Conservation (phyloP, 2,329 filamentous ascomycete species). For the Microcera coccophila region DNA sequence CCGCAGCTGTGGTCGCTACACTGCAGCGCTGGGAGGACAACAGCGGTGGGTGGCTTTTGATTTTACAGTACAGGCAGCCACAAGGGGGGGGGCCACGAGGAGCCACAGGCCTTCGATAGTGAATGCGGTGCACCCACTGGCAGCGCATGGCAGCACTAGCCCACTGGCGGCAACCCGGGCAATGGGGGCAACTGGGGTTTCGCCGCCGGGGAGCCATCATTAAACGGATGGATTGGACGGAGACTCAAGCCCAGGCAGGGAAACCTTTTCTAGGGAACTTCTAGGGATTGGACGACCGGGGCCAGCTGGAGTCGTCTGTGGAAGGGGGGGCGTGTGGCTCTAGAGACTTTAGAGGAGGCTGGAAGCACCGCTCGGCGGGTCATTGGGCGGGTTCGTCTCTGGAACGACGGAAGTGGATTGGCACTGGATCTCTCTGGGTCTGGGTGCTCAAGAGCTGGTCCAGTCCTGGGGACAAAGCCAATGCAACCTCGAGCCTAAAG, state of each 20-base stretch:
- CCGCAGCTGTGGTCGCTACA: not conserved
- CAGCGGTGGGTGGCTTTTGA: no score
- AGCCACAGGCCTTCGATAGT: no score
- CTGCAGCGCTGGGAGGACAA: no score
- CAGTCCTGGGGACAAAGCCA: not conserved
- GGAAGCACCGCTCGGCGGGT: not conserved
- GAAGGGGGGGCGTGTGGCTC: not conserved
- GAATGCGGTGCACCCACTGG: no score
- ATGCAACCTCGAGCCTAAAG: slow-evolving; percentile 9
- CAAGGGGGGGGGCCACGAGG: no score
- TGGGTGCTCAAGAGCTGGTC: not conserved
- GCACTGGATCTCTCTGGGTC: not conserved
- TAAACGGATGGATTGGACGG: no score
- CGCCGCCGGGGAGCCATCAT: no score
- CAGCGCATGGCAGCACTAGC: no score
- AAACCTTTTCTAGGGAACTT: not conserved
- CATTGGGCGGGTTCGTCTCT: not conserved
- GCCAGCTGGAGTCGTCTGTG: not conserved
- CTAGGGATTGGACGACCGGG: not conserved
- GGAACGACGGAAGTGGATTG: not conserved
- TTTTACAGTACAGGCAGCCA: no score
- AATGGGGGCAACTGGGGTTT: no score
- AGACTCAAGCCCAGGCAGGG: no score
- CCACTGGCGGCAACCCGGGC: no score
- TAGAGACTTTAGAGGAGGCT: not conserved